These are phyloP conservation scores for Trametes gibbosa DNA, from an alignment of 768 basidiomycete genomes.

Conservation along the genomic window DNA sequence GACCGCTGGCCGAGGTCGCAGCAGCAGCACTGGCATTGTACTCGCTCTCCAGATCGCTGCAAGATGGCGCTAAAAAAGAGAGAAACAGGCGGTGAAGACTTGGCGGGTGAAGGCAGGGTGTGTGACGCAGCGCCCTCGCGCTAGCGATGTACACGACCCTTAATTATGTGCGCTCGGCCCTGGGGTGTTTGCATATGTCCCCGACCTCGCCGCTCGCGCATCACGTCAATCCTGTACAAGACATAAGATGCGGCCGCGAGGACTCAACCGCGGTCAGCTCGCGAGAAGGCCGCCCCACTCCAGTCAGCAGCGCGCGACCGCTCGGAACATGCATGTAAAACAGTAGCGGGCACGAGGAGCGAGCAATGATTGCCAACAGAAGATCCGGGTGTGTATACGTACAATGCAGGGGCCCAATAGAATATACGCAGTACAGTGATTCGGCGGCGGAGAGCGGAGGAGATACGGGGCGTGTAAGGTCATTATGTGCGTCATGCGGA, in stretches of 20 bases:
- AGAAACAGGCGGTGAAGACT: too few relatives aligned
- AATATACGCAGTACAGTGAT: slow-evolving; percentile 13
- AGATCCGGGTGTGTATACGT: slow-evolving; percentile 11
- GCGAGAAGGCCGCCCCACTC: not conserved
- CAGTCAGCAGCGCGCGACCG: not conserved
- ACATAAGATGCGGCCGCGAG: slow-evolving; percentile 3
- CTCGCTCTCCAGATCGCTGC: too few relatives aligned
- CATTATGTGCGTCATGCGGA: not conserved
- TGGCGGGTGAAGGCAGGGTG: too few relatives aligned
- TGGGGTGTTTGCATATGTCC: not conserved
- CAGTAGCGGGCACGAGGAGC: not conserved
- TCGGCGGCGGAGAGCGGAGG: not conserved
- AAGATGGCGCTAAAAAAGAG: too few relatives aligned
- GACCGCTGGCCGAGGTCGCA: not conserved
- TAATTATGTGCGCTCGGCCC: not conserved
- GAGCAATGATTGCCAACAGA: not conserved
- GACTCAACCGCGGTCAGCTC: slow-evolving; percentile 9
- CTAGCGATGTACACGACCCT: not conserved
- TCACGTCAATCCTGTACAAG: slow-evolving; percentile 9
- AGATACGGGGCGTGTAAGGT: not conserved
- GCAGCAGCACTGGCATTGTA: not conserved
- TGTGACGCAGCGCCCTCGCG: not conserved
- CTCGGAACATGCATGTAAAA: not conserved
- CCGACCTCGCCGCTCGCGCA: slow-evolving; percentile 1
- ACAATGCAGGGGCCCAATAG: slow-evolving; percentile 11